Percentiles rank a stretch among this genome's conserved stretches.
Conservation (phyloP, 768 basidiomycete genomes). For the Tubosaeta sp. region DNA sequence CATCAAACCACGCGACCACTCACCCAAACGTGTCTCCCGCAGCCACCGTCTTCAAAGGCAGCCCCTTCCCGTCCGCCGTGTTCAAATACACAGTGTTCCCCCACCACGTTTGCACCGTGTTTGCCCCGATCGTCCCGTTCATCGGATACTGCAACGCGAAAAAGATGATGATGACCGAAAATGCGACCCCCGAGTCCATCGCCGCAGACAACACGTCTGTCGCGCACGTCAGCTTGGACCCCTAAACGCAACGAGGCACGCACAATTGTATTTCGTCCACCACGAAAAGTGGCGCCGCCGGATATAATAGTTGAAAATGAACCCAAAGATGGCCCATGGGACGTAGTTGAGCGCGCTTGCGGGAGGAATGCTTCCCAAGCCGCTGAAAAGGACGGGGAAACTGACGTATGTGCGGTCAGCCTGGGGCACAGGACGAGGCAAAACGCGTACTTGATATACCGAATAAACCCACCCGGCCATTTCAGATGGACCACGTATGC, state of each 20-base stretch:
- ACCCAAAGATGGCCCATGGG: slow-evolving; percentile 61
- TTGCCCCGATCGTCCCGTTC: slow-evolving; percentile 54
- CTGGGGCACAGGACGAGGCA: too few relatives aligned
- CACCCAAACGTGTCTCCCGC: slow-evolving; percentile 26
- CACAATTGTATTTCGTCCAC: slow-evolving; percentile 58
- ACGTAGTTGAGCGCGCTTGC: slow-evolving; percentile 65
- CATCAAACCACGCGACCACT: slow-evolving; percentile 2
- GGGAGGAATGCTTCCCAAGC: slow-evolving; percentile 59
- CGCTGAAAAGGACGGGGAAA: slow-evolving; percentile 50
- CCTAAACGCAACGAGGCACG: not conserved
- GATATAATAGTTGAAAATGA: slow-evolving; percentile 61
- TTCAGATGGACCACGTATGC: slow-evolving; percentile 51
- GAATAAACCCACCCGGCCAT: slow-evolving; percentile 59
- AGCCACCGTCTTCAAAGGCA: slow-evolving; percentile 11
- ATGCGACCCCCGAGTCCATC: slow-evolving; percentile 64
- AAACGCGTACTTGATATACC: slow-evolving; percentile 57
- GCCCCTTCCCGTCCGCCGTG: slow-evolving; percentile 25
- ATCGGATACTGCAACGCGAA: slow-evolving; percentile 62
- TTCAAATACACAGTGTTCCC: slow-evolving; percentile 30
- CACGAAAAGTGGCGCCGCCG: slow-evolving; percentile 58
- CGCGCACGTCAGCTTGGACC: slow-evolving; percentile 14
- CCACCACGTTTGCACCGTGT: slow-evolving; percentile 63
- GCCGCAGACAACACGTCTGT: slow-evolving; percentile 66
- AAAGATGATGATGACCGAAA: slow-evolving; percentile 53
- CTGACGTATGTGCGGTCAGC: slow-evolving; percentile 14